phyloP scores from a whole-genome alignment of 805 yeast species.

The Candida tibetensis region DNA sequence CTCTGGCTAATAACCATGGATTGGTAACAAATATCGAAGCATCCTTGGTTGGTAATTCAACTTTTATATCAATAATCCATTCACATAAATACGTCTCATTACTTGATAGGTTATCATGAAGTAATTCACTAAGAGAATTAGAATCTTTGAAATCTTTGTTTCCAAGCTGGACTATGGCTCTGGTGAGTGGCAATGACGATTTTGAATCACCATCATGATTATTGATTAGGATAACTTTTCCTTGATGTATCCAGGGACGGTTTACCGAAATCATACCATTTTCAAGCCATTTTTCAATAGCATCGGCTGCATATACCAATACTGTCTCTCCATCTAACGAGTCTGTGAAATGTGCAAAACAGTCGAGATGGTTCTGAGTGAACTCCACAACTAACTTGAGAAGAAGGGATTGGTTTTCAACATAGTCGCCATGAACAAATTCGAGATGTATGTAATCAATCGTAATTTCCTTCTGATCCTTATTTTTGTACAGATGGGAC shows the following conservation, averaged over 20 bases:
- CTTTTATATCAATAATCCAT: conserved; percentile 6
- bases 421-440: conserved; percentile 41
- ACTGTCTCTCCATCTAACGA: conserved; percentile 24
- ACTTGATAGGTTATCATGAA: background rate
- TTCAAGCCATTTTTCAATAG: conserved; percentile 45
- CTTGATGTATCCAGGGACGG: conserved; percentile 52
- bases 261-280: conserved; percentile 48
- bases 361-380: conserved; percentile 15
- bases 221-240: conserved; percentile 21
- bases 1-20: conserved; percentile 7
- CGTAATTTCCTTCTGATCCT: background rate
- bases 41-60: conserved; percentile 4
- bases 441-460: conserved; percentile 36
- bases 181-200: conserved; percentile 2
- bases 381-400: conserved; percentile 38
- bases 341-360: conserved; percentile 5
- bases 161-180: conserved; percentile 9
- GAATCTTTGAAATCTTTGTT: conserved; percentile 5
- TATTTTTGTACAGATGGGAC: conserved; percentile 3
- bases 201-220: conserved; percentile 2
- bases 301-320: conserved; percentile 47
- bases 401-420: conserved; percentile 46
- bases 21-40: background rate
- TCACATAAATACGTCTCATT: conserved; percentile 3
- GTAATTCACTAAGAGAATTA: background rate